Evolutionary conservation across 495 filamentous ascomycete species (phyloP).

Genomic region (Podospora comata): DNA sequence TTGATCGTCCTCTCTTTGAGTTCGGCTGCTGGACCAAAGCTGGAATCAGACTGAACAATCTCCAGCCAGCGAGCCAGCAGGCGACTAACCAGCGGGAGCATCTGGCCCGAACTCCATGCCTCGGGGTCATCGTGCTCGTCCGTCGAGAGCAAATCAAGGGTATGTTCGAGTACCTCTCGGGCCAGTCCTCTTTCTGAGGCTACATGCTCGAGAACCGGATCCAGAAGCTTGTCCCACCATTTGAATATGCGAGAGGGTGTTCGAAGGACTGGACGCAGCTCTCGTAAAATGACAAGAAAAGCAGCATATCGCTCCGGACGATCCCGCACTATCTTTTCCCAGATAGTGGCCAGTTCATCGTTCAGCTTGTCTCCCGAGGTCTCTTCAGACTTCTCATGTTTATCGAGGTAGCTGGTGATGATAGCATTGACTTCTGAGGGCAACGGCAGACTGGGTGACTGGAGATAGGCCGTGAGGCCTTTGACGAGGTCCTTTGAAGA

Average conservation of each 20-base stretch:
- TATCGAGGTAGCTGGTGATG: conserved; percentile 60
- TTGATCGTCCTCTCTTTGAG: conserved; percentile 53
- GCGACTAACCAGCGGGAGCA: conserved; percentile 48
- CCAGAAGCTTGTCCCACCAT: conserved; percentile 65
- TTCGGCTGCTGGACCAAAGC: conserved; percentile 44
- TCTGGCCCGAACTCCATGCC: conserved; percentile 34
- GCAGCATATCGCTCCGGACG: conserved; percentile 52
- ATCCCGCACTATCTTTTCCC: conserved; percentile 53
- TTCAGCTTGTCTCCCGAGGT: conserved; percentile 59
- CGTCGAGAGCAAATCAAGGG: conserved; percentile 53
- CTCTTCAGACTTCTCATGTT: conserved; percentile 56
- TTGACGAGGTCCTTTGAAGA: conserved; percentile 59
- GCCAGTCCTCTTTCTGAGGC: conserved; percentile 57
- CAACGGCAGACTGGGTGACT: conserved; percentile 54
- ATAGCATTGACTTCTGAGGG: conserved; percentile 56
- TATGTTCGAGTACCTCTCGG: conserved; percentile 53
- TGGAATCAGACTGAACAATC: conserved; percentile 46
- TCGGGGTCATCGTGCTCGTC: conserved; percentile 57
- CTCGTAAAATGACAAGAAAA: conserved; percentile 59
- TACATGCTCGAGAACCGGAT: conserved; percentile 55
- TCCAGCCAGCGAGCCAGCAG: conserved; percentile 60
- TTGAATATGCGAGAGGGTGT: conserved; percentile 52
- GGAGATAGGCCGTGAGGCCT: conserved; percentile 53
- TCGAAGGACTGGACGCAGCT: conserved; percentile 56
- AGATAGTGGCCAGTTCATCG: conserved; percentile 61